Base-by-base conservation (phyloP, 495 filamentous ascomycete genomes). In the Aspergillus ellipticus region DNA sequence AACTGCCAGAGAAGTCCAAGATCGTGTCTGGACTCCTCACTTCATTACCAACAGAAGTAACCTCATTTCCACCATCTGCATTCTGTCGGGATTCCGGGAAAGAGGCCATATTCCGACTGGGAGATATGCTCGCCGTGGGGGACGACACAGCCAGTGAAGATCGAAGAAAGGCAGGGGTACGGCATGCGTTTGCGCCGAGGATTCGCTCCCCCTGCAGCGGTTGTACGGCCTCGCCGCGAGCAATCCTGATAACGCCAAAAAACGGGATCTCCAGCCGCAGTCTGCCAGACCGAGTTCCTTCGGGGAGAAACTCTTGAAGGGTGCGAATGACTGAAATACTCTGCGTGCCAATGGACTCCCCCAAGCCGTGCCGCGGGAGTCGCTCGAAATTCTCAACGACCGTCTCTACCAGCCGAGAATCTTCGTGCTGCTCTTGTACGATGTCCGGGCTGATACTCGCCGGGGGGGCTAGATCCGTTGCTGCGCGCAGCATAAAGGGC, bases 401-500 rank as follows among this genome's bases (percentile, higher is more conserved):
- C 31, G 31, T 33, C 31, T 33, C 31, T 7, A 33, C 7, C 2
- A 33, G 31, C 7, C 13, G 31, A 33, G 31, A 33, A 7, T 33
- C 31, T 33, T 2, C 31, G 6, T 9, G 7, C 13, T 13, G 31
- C 31, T 33, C 31, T 33, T 33, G 31, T 7, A 33, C 9, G 31
- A 3, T 7, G 31, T 13, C 31, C 31, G 9, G 31, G 2, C 13
- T 33, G 9, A 13, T 33, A 33, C 31, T 7, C 13, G 9, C 13
- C 31, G 31, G 31, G 31, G 31, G 3, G 2, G 2, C 31, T 33
- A 33, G 31, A 35, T 61, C 58, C 13, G 5, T 49, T 1, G 50
- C 39, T 20, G 54, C 31, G 17, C 37, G 49, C 15, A 61, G 55
- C 58, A 61, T 61, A 43, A 61, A 61, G 2, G 58, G 58, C 5